phyloP scores from a whole-genome alignment of 257 asterid species.

The Coffea canephora region DNA sequence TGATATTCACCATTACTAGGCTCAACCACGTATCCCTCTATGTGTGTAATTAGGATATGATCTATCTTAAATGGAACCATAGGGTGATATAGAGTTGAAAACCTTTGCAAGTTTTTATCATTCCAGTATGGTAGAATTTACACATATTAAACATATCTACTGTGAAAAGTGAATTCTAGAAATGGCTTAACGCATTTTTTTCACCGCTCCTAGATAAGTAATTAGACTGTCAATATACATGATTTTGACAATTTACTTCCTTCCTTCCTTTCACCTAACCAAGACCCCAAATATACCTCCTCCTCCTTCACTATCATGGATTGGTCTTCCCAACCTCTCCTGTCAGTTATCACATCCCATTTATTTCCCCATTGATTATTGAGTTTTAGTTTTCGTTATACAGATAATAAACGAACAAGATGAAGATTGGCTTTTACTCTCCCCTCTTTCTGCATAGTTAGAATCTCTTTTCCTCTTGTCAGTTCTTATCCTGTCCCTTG shows the following conservation, averaged over 20 bases:
- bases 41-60: no score
- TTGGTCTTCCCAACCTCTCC: conserved; percentile 7
- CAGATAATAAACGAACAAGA: conserved; percentile 5
- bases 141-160: not conserved
- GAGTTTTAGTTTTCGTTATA: not conserved
- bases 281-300: not conserved
- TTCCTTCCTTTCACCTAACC: not conserved
- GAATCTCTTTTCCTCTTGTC: not conserved
- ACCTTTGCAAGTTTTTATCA: no score
- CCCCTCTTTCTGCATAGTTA: conserved; percentile 3
- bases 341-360: not conserved
- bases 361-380: not conserved
- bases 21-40: no score
- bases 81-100: no score
- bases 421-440: conserved; percentile 11
- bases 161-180: no score
- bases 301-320: not conserved
- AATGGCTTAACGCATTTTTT: not conserved
- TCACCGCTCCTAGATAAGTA: not conserved
- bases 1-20: no score
- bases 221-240: not conserved
- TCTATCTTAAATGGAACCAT: no score
- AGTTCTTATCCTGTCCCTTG: conserved; percentile 16
- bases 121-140: no score
- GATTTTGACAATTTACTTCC: not conserved